Evolutionary conservation across 1,139 yeast species (phyloP).

Genomic region (Blastobotrys arbuscula): DNA sequence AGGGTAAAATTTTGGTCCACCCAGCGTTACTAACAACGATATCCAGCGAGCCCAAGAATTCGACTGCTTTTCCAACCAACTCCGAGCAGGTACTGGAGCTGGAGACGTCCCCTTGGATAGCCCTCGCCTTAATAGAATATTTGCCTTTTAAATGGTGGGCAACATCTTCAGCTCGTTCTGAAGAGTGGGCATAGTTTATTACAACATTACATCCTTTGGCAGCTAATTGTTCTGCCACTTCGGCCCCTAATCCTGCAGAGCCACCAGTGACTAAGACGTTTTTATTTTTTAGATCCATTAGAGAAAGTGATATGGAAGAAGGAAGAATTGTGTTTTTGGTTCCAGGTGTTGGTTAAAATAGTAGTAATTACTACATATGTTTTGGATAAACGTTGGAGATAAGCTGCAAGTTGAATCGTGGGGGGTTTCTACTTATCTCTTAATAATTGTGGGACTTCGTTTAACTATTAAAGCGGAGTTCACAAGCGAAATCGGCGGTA

Average conservation of each 20-base stretch:
- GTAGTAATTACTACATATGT: too few relatives aligned
- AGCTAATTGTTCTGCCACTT: slow-evolving; percentile 26
- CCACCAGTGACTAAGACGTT: slow-evolving; percentile 32
- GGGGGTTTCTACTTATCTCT: too few relatives aligned
- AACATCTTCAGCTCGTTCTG: slow-evolving; percentile 30
- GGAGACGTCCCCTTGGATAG: slow-evolving; percentile 24
- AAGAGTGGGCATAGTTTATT: slow-evolving; percentile 33
- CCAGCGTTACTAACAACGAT: slow-evolving; percentile 33
- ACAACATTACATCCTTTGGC: slow-evolving; percentile 28
- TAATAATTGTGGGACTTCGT: too few relatives aligned
- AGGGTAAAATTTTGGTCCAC: slow-evolving; percentile 22
- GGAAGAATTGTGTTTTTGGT: neutral
- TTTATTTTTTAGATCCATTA: slow-evolving; percentile 19
- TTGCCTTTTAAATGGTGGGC: slow-evolving; percentile 21
- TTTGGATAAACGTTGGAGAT: too few relatives aligned
- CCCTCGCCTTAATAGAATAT: slow-evolving; percentile 20
- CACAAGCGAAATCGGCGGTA: too few relatives aligned
- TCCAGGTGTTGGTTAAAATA: too few relatives aligned
- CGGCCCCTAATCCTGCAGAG: slow-evolving; percentile 31
- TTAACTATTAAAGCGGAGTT: too few relatives aligned
- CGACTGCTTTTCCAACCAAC: slow-evolving; percentile 24
- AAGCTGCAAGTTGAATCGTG: too few relatives aligned
- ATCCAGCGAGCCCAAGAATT: slow-evolving; percentile 27
- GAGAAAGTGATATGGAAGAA: neutral
- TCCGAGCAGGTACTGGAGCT: slow-evolving; percentile 20